A percentile compares a stretch with the other conserved stretches of the same genome.
phyloP scores from a whole-genome alignment of 768 basidiomycete species.

The Leccinum obscurum region DNA sequence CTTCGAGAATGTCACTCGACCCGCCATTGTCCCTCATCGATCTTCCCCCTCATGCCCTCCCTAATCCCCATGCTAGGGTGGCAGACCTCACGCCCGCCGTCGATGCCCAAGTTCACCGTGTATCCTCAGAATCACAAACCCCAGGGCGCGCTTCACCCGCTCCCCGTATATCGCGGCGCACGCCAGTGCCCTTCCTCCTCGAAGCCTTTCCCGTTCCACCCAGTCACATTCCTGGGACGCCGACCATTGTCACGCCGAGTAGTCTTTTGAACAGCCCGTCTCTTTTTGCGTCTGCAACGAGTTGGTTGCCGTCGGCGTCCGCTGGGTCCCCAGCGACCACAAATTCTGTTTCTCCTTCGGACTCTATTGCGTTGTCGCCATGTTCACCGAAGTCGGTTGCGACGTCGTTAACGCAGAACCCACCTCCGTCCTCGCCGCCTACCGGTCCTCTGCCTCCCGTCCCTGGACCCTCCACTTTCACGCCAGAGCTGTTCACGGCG shows the following conservation, averaged over 20 bases:
- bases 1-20: constrained; percentile 24
- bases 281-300: constrained; percentile 14
- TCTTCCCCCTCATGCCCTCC: constrained; percentile 17
- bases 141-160: constrained; percentile 28
- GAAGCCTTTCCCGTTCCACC: constrained; percentile 40
- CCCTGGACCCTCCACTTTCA: constrained; percentile 61
- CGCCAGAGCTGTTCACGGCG: constrained; percentile 45
- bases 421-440: constrained; percentile 61
- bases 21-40: constrained; percentile 6
- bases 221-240: constrained; percentile 33
- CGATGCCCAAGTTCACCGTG: constrained; percentile 16
- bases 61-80: constrained; percentile 15
- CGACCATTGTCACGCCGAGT: constrained; percentile 8
- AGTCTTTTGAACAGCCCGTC: constrained; percentile 12
- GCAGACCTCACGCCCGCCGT: constrained; percentile 13
- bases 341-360: constrained; percentile 1
- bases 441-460: constrained; percentile 61
- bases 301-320: constrained; percentile 9
- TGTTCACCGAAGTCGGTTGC: constrained; percentile 17
- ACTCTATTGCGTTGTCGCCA: constrained; percentile 11
- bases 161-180: constrained; percentile 31
- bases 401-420: constrained; percentile 36
- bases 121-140: constrained; percentile 29
- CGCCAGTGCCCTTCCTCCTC: constrained; percentile 35
- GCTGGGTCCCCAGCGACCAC: constrained; percentile 3